Evolutionary conservation across 257 asterid species (phyloP), one percentile per base, ranked within the genome.

Genomic region (Gentiana macrophylla): DNA sequence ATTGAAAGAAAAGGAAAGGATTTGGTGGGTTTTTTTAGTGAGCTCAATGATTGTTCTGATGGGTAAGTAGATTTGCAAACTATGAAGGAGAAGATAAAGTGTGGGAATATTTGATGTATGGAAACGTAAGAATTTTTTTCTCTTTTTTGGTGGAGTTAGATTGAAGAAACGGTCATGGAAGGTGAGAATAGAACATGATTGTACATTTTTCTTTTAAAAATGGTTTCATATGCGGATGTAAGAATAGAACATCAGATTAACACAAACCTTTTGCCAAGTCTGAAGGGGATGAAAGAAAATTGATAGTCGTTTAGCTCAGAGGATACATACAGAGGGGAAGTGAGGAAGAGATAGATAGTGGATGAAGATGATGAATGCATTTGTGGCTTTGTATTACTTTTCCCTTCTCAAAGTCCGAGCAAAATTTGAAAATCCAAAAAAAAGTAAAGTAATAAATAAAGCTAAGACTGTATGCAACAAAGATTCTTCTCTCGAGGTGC

Each of bases 101-200:
- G 36, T 44, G 45, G 50, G 70, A 34, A 52, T 49, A 41, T 7
- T 41, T 35, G 56, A 45, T 35, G n/a, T n/a, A 15, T 43, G 64
- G 48, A 47, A 55, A 13, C 51, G 49, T 32, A 54, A 35, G 62
- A 57, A 51, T 54, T 24, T 24, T 24, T 24, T 24, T 24, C 24
- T 24, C 24, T 24, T 24, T 63, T 69, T 59, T 49, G 55, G 64
- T 59, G 49, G 74, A 70, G 75, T 70, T 70, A 62, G 67, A 55
- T 70, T 64, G 67, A 90, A 90, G 97, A 53, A 75, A 83, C 79
- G 77, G 78, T 67, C 63, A 66, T 61, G 85, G 86, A 77, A 65
- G 94, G 80, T 85, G 77, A 77, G 84, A 72, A 59, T 59, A 66
- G 12, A 72, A 70, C 62, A 78, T 81, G 88, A 86, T 68, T 64